Percentiles rank a stretch among this genome's conserved stretches.
Evolutionary conservation across 2,329 filamentous ascomycete genomes (phyloP).

Genomic region (Botryotinia calthae): DNA sequence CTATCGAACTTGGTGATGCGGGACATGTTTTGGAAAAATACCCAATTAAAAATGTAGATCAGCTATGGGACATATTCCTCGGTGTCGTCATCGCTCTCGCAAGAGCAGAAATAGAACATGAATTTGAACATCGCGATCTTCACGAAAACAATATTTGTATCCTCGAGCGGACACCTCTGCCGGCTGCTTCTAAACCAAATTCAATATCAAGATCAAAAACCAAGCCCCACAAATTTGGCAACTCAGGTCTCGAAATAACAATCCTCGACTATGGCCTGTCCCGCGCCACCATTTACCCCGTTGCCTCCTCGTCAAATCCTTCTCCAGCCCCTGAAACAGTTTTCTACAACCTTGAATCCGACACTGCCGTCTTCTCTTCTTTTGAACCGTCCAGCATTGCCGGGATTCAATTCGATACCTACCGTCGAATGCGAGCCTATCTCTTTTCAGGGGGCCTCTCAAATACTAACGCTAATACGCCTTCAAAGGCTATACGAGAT

Average conservation of each 20-base stretch:
- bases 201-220: background rate
- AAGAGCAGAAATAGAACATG: conserved; percentile 54
- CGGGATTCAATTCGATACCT: conserved; percentile 55
- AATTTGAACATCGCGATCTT: conserved; percentile 65
- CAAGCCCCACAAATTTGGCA: conserved; percentile 48
- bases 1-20: conserved; percentile 62
- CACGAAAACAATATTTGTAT: conserved; percentile 66
- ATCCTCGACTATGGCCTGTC: conserved; percentile 66
- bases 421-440: conserved; percentile 47
- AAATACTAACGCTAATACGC: conserved; percentile 18
- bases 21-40: conserved; percentile 60
- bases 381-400: conserved; percentile 38
- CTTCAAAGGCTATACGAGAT: conserved; percentile 2
- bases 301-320: conserved; percentile 29
- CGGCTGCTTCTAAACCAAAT: background rate
- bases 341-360: conserved; percentile 59
- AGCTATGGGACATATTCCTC: conserved; percentile 64
- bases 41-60: conserved; percentile 46
- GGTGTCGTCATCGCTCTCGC: conserved; percentile 59
- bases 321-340: conserved; percentile 42
- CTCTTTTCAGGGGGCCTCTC: conserved; percentile 26
- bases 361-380: conserved; percentile 59
- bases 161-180: background rate
- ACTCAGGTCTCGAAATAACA: conserved; percentile 61
- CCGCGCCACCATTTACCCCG: conserved; percentile 47